phyloP scores from a whole-genome alignment of 225 moss, liverwort and hornwort genomes.

The Marchantia polymorpha region DNA sequence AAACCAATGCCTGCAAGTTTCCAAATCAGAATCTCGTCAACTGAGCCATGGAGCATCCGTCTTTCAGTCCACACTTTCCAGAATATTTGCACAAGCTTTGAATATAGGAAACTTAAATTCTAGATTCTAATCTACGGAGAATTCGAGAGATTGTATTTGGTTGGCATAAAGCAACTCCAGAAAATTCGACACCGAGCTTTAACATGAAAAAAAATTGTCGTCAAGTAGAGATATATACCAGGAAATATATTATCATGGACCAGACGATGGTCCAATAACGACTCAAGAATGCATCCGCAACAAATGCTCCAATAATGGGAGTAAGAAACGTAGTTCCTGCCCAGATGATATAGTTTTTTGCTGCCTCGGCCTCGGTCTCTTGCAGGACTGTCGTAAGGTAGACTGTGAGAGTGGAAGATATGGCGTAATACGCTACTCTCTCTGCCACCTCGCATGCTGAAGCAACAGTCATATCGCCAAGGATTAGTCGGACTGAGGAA shows the following conservation, averaged over 20 bases:
- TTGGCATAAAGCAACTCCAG: neutral
- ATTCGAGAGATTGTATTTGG: too few species aligned
- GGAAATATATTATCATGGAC: constrained; percentile 60
- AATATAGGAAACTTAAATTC: too few species aligned
- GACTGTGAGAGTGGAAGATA: constrained; percentile 66
- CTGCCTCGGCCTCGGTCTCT: constrained; percentile 63
- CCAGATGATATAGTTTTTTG: constrained; percentile 76
- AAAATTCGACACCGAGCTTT: too few species aligned
- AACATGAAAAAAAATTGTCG: neutral
- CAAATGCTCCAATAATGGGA: constrained; percentile 68
- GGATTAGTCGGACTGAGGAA: too few species aligned
- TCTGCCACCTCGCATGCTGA: constrained; percentile 75
- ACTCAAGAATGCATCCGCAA: constrained; percentile 69
- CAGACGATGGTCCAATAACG: constrained; percentile 67
- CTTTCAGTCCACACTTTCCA: too few species aligned
- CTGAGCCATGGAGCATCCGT: too few species aligned
- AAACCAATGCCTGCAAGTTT: too few species aligned
- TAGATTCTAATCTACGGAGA: too few species aligned
- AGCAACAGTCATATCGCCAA: neutral
- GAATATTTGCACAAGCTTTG: too few species aligned
- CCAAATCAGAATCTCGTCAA: too few species aligned
- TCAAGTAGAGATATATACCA: constrained; percentile 42
- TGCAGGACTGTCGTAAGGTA: constrained; percentile 57
- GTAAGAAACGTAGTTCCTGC: constrained; percentile 66
- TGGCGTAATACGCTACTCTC: constrained; percentile 68